Conservation (phyloP, 768 basidiomycete species). For the Tulasnella sp. region DNA sequence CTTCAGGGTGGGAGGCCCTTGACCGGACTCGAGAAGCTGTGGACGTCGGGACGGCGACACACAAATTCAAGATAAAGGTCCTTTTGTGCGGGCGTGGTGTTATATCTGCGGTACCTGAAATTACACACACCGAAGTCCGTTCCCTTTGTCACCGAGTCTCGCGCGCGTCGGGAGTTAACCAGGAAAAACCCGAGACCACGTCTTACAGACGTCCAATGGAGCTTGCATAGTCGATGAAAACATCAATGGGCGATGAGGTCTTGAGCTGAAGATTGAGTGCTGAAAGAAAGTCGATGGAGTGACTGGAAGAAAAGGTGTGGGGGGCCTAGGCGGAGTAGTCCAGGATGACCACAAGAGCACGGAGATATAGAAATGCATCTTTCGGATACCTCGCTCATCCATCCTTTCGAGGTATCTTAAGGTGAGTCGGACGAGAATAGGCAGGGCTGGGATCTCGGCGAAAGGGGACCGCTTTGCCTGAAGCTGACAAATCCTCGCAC, state of each 20-base stretch:
- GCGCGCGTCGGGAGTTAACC: neutral
- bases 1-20: neutral
- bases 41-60: neutral
- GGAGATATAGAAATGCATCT: too few species aligned
- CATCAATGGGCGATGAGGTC: too few species aligned
- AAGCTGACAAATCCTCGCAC: slow-evolving; percentile 7
- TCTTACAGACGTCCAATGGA: neutral
- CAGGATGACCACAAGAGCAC: too few species aligned
- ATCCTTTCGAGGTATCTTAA: too few species aligned
- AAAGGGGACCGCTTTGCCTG: neutral
- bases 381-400: too few species aligned
- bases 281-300: too few species aligned
- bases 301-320: too few species aligned
- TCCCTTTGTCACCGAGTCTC: neutral
- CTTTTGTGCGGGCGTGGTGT: neutral
- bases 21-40: neutral
- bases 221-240: too few species aligned
- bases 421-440: neutral
- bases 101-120: neutral
- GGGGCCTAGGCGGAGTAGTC: too few species aligned
- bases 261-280: too few species aligned
- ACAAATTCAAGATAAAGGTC: neutral
- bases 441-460: neutral
- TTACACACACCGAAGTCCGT: neutral
- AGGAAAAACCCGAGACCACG: neutral